phyloP scores from a whole-genome alignment of 2,329 filamentous ascomycete species.

The Blastomyces gilchristii region DNA sequence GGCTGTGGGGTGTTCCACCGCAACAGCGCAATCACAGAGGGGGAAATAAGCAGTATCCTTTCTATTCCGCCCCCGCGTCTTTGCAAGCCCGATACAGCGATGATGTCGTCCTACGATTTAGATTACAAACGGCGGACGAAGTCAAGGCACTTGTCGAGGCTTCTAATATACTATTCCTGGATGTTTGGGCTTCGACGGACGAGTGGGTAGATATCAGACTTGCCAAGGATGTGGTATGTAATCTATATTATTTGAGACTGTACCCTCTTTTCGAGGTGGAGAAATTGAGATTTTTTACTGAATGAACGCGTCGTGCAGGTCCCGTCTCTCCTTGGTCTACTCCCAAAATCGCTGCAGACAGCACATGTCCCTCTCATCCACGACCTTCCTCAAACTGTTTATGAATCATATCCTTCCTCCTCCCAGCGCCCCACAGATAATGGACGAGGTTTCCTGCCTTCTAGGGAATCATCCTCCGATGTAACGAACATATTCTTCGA shows the following conservation, averaged over 20 bases:
- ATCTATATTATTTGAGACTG: neutral
- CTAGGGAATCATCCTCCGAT: constrained; percentile 25
- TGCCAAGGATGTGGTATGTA: constrained; percentile 58
- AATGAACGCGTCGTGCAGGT: constrained; percentile 35
- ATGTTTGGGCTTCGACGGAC: constrained; percentile 78
- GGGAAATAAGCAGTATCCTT: constrained; percentile 13
- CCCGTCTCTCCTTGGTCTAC: constrained; percentile 63
- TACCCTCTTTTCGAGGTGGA: constrained; percentile 1
- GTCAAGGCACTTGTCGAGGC: constrained; percentile 62
- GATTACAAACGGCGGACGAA: constrained; percentile 56
- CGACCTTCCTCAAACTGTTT: constrained; percentile 67
- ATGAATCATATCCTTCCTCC: constrained; percentile 58
- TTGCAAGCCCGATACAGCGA: constrained; percentile 53
- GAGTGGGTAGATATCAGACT: constrained; percentile 79
- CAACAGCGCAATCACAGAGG: constrained; percentile 18
- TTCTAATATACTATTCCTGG: constrained; percentile 64
- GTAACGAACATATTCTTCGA: constrained; percentile 68
- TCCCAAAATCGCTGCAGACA: constrained; percentile 62
- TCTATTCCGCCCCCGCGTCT: constrained; percentile 26
- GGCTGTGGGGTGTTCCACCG: constrained; percentile 33
- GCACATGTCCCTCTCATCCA: constrained; percentile 67
- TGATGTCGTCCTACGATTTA: constrained; percentile 85
- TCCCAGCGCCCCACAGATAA: constrained; percentile 20
- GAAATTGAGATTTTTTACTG: constrained; percentile 3
- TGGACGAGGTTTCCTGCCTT: constrained; percentile 24